A percentile compares a stretch with the other conserved stretches of the same genome.
Evolutionary conservation across 441 rosid species (phyloP).

Genomic region (Gossypium laxum): DNA sequence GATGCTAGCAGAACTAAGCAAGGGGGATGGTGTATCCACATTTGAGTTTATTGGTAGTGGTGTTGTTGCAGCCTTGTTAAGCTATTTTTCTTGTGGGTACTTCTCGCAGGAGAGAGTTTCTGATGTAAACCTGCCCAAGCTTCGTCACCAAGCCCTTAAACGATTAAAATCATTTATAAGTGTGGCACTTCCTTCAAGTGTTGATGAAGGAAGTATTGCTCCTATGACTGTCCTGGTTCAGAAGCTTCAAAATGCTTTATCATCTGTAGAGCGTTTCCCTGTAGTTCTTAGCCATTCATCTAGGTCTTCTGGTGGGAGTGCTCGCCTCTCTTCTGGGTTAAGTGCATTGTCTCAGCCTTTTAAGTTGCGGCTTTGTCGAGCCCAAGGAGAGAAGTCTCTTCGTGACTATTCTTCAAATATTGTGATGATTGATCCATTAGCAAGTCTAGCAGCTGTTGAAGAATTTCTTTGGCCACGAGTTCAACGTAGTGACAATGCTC

Average conservation of each 20-base stretch:
- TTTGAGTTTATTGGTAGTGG: slow-evolving; percentile 99
- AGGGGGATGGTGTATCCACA: slow-evolving; percentile 97
- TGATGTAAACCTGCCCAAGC: slow-evolving; percentile 63
- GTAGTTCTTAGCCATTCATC: slow-evolving; percentile 90
- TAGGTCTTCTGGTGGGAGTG: slow-evolving; percentile 80
- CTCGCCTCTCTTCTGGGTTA: slow-evolving; percentile 90
- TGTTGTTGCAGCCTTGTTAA: slow-evolving; percentile 83
- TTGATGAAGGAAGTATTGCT: slow-evolving; percentile 41
- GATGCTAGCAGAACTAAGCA: slow-evolving; percentile 75
- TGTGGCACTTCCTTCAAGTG: slow-evolving; percentile 60
- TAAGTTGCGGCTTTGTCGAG: slow-evolving; percentile 94
- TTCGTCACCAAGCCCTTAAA: slow-evolving; percentile 74
- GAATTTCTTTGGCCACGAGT: slow-evolving; percentile 98
- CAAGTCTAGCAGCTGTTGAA: slow-evolving; percentile 91
- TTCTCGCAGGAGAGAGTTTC: slow-evolving; percentile 75
- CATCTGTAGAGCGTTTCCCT: slow-evolving; percentile 93
- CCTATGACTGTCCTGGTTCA: slow-evolving; percentile 81
- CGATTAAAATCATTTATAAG: slow-evolving; percentile 70
- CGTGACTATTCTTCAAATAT: slow-evolving; percentile 94
- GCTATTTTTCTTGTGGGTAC: slow-evolving; percentile 80
- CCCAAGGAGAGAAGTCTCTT: slow-evolving; percentile 80
- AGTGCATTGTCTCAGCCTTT: slow-evolving; percentile 93
- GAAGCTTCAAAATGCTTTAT: slow-evolving; percentile 94
- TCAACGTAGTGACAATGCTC: slow-evolving; percentile 76
- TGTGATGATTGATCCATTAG: slow-evolving; percentile 93